Evolutionary conservation across 2,329 filamentous ascomycete species (phyloP).

Genomic region (Colletotrichum falcatum): DNA sequence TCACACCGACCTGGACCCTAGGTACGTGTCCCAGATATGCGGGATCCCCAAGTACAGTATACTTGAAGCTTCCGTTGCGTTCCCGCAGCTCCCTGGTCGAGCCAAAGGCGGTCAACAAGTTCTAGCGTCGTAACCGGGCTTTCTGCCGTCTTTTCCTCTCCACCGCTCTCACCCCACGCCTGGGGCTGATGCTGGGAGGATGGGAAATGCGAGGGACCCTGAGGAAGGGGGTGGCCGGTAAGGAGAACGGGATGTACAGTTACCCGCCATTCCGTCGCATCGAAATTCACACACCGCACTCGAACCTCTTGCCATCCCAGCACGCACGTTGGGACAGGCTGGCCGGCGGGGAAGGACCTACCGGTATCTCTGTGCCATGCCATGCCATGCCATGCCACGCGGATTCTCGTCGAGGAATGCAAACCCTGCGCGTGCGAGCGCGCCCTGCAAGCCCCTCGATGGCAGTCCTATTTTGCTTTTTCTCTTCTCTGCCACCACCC

Average conservation of each 20-base stretch:
- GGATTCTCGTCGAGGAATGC: conserved; percentile 31
- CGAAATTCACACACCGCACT: conserved; percentile 3
- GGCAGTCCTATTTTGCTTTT: conserved; percentile 2
- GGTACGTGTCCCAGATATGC: conserved; percentile 17
- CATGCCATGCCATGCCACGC: conserved; percentile 40
- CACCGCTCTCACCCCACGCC: conserved; percentile 40
- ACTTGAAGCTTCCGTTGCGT: conserved; percentile 18
- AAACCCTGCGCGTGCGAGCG: not conserved
- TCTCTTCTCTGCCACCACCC: not conserved
- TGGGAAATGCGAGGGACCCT: conserved; percentile 37
- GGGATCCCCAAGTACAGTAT: conserved; percentile 25
- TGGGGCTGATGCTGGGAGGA: conserved; percentile 38
- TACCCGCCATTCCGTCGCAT: conserved; percentile 14
- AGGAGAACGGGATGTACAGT: conserved; percentile 28
- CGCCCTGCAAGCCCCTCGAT: conserved; percentile 27
- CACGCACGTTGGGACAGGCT: not conserved
- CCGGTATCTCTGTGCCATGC: conserved; percentile 37
- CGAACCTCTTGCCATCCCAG: not conserved
- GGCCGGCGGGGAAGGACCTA: conserved; percentile 33
- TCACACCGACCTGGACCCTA: conserved; percentile 12
- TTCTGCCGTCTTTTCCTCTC: conserved; percentile 36
- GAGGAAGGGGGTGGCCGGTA: conserved; percentile 21
- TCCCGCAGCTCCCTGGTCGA: conserved; percentile 35
- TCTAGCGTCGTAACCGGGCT: conserved; percentile 20
- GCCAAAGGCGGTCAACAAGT: conserved; percentile 24